A percentile compares a stretch with the other conserved stretches of the same genome.
These are phyloP conservation scores for Yamagishiella unicocca DNA, from an alignment of 139 green algal species.

Conservation along the genomic window DNA sequence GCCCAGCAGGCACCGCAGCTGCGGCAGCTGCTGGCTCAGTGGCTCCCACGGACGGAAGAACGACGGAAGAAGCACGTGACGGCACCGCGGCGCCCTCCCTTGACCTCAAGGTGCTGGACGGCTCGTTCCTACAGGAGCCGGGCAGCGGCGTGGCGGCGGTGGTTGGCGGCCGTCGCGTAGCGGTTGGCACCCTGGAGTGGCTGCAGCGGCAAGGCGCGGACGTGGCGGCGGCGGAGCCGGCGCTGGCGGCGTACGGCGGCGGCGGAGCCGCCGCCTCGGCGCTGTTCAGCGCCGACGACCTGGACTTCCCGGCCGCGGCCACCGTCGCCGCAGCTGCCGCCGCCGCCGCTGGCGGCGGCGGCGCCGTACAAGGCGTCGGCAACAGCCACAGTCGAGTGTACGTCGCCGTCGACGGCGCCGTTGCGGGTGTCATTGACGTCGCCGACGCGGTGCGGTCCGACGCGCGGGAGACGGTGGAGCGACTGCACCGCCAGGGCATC, in stretches of 20 bases:
- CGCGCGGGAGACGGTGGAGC: slow-evolving; percentile 56
- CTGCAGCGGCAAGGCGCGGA: slow-evolving; percentile 64
- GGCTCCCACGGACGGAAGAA: too few relatives aligned
- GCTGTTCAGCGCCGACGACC: not conserved
- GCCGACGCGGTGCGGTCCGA: slow-evolving; percentile 75
- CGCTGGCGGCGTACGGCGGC: slow-evolving; percentile 25
- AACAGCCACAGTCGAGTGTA: slow-evolving; percentile 81
- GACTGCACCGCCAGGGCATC: slow-evolving; percentile 62
- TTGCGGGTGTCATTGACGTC: slow-evolving; percentile 76
- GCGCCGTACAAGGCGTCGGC: slow-evolving; percentile 42
- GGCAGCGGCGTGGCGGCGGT: slow-evolving; percentile 78
- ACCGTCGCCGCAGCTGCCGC: not conserved
- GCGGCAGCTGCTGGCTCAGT: slow-evolving; percentile 13
- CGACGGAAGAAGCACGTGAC: too few relatives aligned
- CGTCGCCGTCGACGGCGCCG: slow-evolving; percentile 67
- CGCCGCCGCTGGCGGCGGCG: not conserved
- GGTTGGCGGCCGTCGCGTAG: slow-evolving; percentile 71
- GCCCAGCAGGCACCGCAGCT: not conserved
- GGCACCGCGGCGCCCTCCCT: not conserved
- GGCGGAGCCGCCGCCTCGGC: not conserved
- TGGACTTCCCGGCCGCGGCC: slow-evolving; percentile 28
- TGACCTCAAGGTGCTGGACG: slow-evolving; percentile 46
- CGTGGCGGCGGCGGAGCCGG: slow-evolving; percentile 9
- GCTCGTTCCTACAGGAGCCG: slow-evolving; percentile 85
- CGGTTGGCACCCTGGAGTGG: slow-evolving; percentile 88